Evolutionary conservation across 1,284 basidiomycete species (phyloP), one percentile per base, ranked within the genome.

Genomic region (Trichosporon sp.): DNA sequence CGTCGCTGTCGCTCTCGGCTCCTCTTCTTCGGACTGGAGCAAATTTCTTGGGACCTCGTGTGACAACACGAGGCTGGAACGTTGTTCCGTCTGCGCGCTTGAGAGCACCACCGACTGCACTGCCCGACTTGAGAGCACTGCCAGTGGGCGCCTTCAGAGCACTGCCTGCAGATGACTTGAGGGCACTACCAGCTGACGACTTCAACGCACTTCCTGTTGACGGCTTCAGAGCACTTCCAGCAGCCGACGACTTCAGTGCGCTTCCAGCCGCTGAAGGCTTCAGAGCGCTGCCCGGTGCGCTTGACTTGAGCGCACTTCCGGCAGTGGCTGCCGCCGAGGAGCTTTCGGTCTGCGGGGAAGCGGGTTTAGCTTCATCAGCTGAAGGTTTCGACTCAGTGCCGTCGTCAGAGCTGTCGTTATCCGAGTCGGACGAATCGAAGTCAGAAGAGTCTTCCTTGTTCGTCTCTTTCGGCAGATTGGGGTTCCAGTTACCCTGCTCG

Each of bases 361-460:
- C 19, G 4, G 31, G 21, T 9, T 57, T 11, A 2, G 61, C n/a
- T 33, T 49, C 37, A 19, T 25, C 34, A 2, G 59, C 58, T 4
- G 60, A 60, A 1, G 70, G 64, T 31, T 60, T 66, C 21, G 65
- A 66, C 52, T 69, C 66, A 2, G 65, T 25, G 9, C 64, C 68
- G 1, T 64, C 62, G 7, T 70, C 62, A 2, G 69, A 64, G 23
- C 60, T 64, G 58, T 79, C 78, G 36, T 76, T 70, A 2, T 61
- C 77, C 10, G 77, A 79, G 46, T 79, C 78, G 0, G 79, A 80
- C 0, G 79, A 80, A 62, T 80, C 77, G 49, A 80, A 80, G 44
- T 80, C 78, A 3, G 77, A 77, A 4, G 71, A 74, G 0, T 72
- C 75, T 0, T 60, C 65, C n/a, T 46, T 62, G 3, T 32, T 36